phyloP scores from a whole-genome alignment of 108 stramenopile species.

The Nitzschia palea region DNA sequence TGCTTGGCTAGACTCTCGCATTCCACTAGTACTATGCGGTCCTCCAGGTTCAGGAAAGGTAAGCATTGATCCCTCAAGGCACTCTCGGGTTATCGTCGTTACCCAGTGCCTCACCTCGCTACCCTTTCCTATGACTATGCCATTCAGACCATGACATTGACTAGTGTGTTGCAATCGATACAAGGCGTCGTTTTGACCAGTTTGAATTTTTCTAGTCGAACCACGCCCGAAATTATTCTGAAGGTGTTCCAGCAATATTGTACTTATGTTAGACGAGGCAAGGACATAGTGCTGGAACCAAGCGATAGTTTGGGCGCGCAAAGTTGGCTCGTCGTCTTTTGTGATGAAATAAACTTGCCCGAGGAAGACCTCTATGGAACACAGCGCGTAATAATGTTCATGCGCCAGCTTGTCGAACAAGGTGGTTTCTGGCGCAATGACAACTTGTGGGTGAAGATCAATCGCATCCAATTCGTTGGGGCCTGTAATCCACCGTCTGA shows the following conservation, averaged over 20 bases:
- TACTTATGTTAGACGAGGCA: conserved; percentile 85
- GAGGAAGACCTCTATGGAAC: conserved; percentile 96
- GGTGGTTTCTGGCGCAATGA: conserved; percentile 97
- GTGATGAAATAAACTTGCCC: conserved; percentile 99
- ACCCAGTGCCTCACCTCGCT: too few species aligned
- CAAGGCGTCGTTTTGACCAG: conserved; percentile 91
- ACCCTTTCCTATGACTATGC: too few species aligned
- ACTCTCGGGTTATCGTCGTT: too few species aligned
- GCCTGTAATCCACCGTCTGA: conserved; percentile 99
- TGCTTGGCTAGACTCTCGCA: conserved; percentile 90
- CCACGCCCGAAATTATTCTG: conserved; percentile 95
- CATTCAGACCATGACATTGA: conserved; percentile 97
- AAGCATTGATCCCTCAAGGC: conserved; percentile 9
- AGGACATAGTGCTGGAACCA: conserved; percentile 83
- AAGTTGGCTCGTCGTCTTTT: conserved; percentile 97
- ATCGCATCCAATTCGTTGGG: conserved; percentile 95
- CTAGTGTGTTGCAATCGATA: conserved; percentile 87
- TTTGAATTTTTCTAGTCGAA: conserved; percentile 94
- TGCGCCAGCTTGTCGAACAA: conserved; percentile 97
- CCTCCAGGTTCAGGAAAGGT: conserved; percentile 96
- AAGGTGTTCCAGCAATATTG: conserved; percentile 95
- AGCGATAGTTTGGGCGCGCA: conserved; percentile 70
- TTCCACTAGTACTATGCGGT: conserved; percentile 95
- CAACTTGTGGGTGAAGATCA: conserved; percentile 91
- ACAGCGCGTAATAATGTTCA: conserved; percentile 94